Percentiles rank a stretch among this genome's conserved stretches.
phyloP scores from a whole-genome alignment of 163 green algal genomes.

The Chloromonas sp. region DNA sequence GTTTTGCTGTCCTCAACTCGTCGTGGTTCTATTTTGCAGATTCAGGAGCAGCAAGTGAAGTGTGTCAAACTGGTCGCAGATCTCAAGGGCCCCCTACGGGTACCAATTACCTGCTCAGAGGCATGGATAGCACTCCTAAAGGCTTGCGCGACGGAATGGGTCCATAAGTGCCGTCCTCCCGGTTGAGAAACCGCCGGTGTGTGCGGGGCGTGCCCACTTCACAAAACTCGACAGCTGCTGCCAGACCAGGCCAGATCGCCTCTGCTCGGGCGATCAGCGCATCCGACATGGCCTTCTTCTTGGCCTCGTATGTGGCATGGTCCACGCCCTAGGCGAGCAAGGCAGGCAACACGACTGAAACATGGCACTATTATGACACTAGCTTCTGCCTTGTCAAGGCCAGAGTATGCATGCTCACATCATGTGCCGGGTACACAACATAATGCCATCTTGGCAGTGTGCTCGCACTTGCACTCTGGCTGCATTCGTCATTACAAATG shows the following conservation, averaged over 20 bases:
- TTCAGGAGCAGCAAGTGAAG: no score
- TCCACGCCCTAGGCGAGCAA: constrained; percentile 25
- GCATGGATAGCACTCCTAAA: constrained; percentile 91
- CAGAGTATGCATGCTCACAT: not conserved
- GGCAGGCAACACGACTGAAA: not conserved
- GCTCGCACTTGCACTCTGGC: not conserved
- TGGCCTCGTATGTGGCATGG: constrained; percentile 64
- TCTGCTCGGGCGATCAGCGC: constrained; percentile 76
- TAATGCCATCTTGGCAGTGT: not conserved
- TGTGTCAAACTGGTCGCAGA: no score
- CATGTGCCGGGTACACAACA: not conserved
- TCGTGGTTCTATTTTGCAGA: no score
- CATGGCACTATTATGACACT: not conserved
- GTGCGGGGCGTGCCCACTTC: constrained; percentile 85
- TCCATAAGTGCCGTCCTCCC: constrained; percentile 89
- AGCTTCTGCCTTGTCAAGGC: not conserved
- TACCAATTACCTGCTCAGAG: constrained; percentile 71
- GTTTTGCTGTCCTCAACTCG: no score
- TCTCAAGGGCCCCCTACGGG: no score
- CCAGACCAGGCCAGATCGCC: constrained; percentile 74
- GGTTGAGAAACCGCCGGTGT: constrained; percentile 82
- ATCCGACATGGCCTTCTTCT: constrained; percentile 80
- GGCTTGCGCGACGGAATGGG: constrained; percentile 82
- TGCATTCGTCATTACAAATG: no score
- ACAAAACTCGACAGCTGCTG: constrained; percentile 57